Evolutionary conservation across 148 eudicot species (phyloP).

Genomic region (Rheum nobile): DNA sequence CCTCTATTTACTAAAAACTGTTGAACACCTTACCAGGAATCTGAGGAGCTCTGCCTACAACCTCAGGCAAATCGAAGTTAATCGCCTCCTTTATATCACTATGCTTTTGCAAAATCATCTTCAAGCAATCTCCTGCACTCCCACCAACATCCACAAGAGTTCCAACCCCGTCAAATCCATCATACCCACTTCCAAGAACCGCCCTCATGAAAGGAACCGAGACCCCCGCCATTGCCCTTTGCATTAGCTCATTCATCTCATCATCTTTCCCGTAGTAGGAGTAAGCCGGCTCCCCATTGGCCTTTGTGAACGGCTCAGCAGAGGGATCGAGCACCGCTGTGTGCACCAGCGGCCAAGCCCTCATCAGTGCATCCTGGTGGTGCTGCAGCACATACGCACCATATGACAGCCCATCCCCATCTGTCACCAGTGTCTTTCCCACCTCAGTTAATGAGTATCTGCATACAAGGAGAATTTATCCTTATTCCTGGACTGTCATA

Average conservation of each 20-base stretch:
- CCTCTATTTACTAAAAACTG: background rate
- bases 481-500: background rate
- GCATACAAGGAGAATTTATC: conserved; percentile 1
- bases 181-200: conserved; percentile 29
- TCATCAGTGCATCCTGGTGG: conserved; percentile 46
- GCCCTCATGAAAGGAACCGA: conserved; percentile 52
- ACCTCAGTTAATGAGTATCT: conserved; percentile 36
- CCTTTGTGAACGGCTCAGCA: conserved; percentile 35
- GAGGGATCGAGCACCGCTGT: conserved; percentile 32
- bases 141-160: conserved; percentile 54
- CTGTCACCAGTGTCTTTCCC: conserved; percentile 34
- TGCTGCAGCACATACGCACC: conserved; percentile 51
- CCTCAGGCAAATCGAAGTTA: conserved; percentile 54
- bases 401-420: conserved; percentile 27
- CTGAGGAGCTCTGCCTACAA: conserved; percentile 43
- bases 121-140: conserved; percentile 51
- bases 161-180: conserved; percentile 37
- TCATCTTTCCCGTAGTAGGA: conserved; percentile 31
- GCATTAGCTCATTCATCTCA: conserved; percentile 50
- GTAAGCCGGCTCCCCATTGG: conserved; percentile 47
- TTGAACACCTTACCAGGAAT: conserved; percentile 25
- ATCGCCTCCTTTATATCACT: conserved; percentile 31
- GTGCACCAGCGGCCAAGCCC: conserved; percentile 37
- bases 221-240: conserved; percentile 44
- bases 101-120: conserved; percentile 35